Evolutionary conservation across 2,329 filamentous ascomycete genomes (phyloP).

Genomic region (Leptographium radiaticola): DNA sequence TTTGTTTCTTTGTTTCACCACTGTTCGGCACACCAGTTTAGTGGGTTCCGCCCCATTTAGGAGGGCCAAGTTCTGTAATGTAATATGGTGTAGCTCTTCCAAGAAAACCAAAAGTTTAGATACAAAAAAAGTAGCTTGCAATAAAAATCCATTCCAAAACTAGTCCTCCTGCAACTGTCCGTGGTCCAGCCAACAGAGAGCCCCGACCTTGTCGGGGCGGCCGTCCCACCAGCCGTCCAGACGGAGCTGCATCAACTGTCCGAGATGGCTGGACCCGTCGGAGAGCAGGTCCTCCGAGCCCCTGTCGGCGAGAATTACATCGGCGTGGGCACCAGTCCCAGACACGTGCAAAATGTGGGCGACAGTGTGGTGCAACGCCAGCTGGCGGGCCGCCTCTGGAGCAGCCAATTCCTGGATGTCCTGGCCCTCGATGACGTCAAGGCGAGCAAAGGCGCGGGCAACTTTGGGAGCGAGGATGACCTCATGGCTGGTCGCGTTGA

Average conservation of each 20-base stretch:
- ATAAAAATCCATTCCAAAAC: too few species aligned
- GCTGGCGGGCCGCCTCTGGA: not conserved
- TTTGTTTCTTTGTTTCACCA: too few species aligned
- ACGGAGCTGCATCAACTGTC: constrained; percentile 6
- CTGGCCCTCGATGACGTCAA: not conserved
- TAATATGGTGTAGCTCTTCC: too few species aligned
- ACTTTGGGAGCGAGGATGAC: not conserved
- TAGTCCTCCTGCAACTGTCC: not conserved
- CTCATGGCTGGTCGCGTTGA: not conserved
- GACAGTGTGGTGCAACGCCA: not conserved
- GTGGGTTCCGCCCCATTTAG: too few species aligned
- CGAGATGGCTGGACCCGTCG: constrained; percentile 2
- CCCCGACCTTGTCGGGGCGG: not conserved
- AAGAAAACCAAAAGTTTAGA: too few species aligned
- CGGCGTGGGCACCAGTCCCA: not conserved
- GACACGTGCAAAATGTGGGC: not conserved
- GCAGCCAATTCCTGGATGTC: fast-evolving
- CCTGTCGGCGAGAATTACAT: constrained; percentile 2
- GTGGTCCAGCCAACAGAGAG: not conserved
- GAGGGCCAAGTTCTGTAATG: too few species aligned
- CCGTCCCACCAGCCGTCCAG: constrained; percentile 9
- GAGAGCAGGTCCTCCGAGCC: constrained; percentile 1
- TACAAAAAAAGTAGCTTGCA: too few species aligned
- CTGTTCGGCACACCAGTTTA: too few species aligned
- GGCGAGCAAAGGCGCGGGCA: not conserved